A percentile compares a stretch with the other conserved stretches of the same genome.
These are phyloP conservation scores for Vaccinium corymbosum DNA, from an alignment of 148 eudicot species.

Conservation along the genomic window DNA sequence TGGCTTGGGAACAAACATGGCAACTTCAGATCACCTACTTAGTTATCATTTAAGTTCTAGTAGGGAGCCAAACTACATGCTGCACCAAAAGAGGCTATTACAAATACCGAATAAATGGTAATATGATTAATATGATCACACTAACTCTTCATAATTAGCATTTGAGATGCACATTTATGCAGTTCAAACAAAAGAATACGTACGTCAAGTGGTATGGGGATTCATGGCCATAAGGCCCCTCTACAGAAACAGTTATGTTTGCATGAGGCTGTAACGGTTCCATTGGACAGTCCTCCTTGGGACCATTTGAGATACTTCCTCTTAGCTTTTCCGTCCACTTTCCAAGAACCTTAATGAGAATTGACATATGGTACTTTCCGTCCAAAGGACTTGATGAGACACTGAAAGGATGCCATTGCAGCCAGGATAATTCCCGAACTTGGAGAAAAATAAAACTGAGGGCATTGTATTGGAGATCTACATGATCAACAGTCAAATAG, in stretches of 20 bases:
- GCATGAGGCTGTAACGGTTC: constrained; percentile 29
- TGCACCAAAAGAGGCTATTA: not conserved
- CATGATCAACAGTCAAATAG: constrained; percentile 18
- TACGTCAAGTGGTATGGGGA: constrained; percentile 78
- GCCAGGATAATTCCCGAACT: constrained; percentile 74
- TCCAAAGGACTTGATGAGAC: constrained; percentile 85
- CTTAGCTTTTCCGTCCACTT: constrained; percentile 65
- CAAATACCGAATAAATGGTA: not conserved
- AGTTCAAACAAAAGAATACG: constrained; percentile 16
- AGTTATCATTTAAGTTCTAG: not conserved
- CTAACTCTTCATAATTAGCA: not conserved
- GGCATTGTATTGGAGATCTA: constrained; percentile 77
- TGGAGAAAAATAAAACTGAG: constrained; percentile 79
- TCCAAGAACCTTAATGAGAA: constrained; percentile 75
- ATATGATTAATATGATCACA: not conserved
- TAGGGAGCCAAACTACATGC: constrained; percentile 1
- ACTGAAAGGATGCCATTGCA: constrained; percentile 94
- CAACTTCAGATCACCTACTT: not conserved
- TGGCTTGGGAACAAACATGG: not conserved
- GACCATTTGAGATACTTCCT: constrained; percentile 35
- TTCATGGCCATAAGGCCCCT: constrained; percentile 93
- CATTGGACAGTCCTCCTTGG: constrained; percentile 28
- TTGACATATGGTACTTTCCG: constrained; percentile 61
- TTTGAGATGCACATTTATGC: not conserved
- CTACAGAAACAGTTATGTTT: constrained; percentile 65